A percentile compares a stretch with the other conserved stretches of the same genome.
Evolutionary conservation across 2,329 filamentous ascomycete genomes (phyloP).

Genomic region (Fusarium udum): DNA sequence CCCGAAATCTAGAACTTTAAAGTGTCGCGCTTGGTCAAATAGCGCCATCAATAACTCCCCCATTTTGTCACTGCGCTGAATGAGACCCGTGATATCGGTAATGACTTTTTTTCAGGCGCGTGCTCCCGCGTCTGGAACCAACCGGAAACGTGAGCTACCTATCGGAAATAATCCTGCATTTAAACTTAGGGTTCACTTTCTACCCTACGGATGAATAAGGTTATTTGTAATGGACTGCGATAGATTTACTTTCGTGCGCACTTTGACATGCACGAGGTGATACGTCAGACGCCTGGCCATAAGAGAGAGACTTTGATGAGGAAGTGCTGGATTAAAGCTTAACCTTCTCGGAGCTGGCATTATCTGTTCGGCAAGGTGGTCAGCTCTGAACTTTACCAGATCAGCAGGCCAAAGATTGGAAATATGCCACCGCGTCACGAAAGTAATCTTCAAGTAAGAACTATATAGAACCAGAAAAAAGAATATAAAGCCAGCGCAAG

Average conservation of each 20-base stretch:
- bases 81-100: background rate
- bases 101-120: background rate
- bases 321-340: accelerated
- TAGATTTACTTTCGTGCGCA: background rate
- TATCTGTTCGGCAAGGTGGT: accelerated
- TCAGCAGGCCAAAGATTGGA: too few relatives aligned
- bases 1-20: background rate
- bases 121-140: too few relatives aligned
- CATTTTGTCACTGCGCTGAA: background rate
- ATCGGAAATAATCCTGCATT: background rate
- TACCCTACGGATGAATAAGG: background rate
- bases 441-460: background rate
- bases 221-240: accelerated
- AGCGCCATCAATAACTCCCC: background rate
- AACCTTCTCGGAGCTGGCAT: accelerated
- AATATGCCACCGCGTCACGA: accelerated
- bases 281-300: accelerated
- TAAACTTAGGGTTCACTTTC: too few relatives aligned
- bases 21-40: background rate
- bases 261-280: too few relatives aligned
- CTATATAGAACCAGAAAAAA: accelerated
- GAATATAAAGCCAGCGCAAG: background rate
- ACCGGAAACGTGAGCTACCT: accelerated
- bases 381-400: accelerated
- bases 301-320: accelerated